Evolutionary conservation across 257 asterid genomes (phyloP).

Genomic region (Solanum medicagineum): DNA sequence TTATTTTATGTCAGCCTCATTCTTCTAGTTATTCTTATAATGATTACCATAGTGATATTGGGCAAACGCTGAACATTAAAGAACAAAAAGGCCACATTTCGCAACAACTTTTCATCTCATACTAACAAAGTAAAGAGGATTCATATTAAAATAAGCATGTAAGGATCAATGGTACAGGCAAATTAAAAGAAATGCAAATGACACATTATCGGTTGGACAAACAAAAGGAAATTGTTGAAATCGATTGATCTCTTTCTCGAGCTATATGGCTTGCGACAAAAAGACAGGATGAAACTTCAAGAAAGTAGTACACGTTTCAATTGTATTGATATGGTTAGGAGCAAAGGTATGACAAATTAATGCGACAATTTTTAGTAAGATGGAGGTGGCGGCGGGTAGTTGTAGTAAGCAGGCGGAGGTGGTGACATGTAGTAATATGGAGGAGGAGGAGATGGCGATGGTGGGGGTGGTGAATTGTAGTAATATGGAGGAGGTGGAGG

Average conservation of each 20-base stretch:
- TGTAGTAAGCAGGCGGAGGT: neutral
- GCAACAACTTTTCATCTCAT: neutral
- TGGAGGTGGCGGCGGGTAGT: neutral
- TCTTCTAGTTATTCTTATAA: neutral
- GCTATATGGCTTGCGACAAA: neutral
- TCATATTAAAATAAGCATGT: neutral
- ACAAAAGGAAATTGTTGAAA: neutral
- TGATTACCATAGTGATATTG: neutral
- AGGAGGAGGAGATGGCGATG: neutral
- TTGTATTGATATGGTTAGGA: neutral
- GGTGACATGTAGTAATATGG: neutral
- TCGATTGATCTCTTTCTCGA: neutral
- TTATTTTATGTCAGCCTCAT: neutral
- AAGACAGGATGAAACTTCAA: neutral
- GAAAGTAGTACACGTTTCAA: neutral
- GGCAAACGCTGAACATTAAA: neutral
- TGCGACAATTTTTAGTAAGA: neutral
- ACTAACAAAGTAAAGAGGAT: neutral
- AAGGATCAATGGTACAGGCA: neutral
- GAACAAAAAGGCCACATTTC: neutral
- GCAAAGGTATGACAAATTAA: neutral
- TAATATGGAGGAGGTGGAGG: neutral
- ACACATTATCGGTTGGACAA: neutral
- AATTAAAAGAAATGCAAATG: neutral
- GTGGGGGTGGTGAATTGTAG: neutral